Conservation (phyloP, 1,284 basidiomycete species). For the Puccinia brachypodii region DNA sequence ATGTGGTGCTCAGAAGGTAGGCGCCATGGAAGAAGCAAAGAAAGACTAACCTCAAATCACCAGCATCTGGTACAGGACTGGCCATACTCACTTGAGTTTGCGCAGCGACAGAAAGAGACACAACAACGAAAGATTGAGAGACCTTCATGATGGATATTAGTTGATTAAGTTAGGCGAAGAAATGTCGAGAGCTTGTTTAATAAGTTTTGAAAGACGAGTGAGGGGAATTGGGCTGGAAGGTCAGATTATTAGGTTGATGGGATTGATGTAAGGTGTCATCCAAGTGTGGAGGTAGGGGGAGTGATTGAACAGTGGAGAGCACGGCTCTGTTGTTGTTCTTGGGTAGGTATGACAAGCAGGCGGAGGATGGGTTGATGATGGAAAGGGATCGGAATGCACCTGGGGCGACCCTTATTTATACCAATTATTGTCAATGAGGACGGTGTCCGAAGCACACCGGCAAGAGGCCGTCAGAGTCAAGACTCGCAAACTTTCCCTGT, state of each 20-base stretch:
- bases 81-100: constrained; percentile 29
- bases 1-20: too few relatives aligned
- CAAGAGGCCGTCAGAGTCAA: too few relatives aligned
- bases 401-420: not conserved
- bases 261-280: not conserved
- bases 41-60: constrained; percentile 14
- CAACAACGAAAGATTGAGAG: constrained; percentile 47
- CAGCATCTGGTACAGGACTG: constrained; percentile 23
- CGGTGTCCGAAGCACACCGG: too few relatives aligned
- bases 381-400: not conserved
- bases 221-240: not conserved
- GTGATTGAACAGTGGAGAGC: not conserved
- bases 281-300: not conserved
- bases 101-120: constrained; percentile 39
- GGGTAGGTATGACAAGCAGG: not conserved
- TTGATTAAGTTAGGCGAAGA: not conserved
- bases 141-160: constrained; percentile 29
- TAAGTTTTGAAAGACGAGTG: not conserved
- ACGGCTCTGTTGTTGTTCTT: not conserved
- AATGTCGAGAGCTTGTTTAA: not conserved
- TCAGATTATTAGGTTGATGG: not conserved
- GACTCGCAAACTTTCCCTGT: too few relatives aligned
- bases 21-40: not conserved
- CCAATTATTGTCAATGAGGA: not conserved
- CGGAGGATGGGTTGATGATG: not conserved